A percentile compares a stretch with the other conserved stretches of the same genome.
Evolutionary conservation across 2,329 filamentous ascomycete genomes (phyloP).

Genomic region (Fusarium multiceps): DNA sequence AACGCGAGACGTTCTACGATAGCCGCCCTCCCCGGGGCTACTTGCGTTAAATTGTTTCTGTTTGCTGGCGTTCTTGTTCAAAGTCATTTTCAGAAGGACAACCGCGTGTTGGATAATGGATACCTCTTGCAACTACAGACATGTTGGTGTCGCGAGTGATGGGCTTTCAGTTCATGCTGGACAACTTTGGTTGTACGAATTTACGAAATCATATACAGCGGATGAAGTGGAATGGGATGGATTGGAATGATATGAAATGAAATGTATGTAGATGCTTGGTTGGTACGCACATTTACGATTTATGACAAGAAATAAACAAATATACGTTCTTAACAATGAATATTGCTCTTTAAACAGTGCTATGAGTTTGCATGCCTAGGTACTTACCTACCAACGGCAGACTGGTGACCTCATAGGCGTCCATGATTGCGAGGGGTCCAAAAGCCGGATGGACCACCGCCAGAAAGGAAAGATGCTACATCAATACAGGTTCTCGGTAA

Average conservation of each 20-base stretch:
- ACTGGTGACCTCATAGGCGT: slow-evolving; percentile 29
- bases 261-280: slow-evolving; percentile 38
- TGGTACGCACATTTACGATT: slow-evolving; percentile 36
- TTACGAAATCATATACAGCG: slow-evolving; percentile 39
- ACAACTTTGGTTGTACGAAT: slow-evolving; percentile 34
- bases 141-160: slow-evolving; percentile 18
- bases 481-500: background rate
- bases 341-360: background rate
- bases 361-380: background rate
- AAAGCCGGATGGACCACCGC: background rate
- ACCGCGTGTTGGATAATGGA: slow-evolving; percentile 27
- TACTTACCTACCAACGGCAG: background rate
- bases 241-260: slow-evolving; percentile 10
- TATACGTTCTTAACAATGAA: background rate
- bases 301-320: slow-evolving; percentile 36
- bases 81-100: slow-evolving; percentile 18
- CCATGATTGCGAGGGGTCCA: background rate
- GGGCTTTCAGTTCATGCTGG: slow-evolving; percentile 27
- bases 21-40: slow-evolving; percentile 50
- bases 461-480: background rate
- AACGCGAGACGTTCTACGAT: slow-evolving; percentile 76
- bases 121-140: slow-evolving; percentile 32
- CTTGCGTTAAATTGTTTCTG: slow-evolving; percentile 40
- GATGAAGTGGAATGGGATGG: slow-evolving; percentile 15
- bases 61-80: slow-evolving; percentile 33